Conservation (phyloP, 1,284 basidiomycete species). For the Meripilus lineatus region DNA sequence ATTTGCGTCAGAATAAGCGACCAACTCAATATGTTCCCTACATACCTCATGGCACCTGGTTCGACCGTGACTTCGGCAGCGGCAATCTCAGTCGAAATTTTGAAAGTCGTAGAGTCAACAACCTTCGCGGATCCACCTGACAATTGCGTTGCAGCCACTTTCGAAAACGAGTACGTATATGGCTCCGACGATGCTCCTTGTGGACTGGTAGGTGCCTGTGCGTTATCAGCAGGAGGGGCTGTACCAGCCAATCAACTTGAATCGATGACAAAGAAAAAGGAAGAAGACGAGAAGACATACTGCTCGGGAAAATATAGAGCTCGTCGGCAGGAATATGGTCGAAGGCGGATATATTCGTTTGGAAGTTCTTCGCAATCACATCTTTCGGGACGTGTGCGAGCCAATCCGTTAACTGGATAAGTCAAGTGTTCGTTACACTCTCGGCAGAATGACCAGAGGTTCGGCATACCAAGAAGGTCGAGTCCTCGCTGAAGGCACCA, state of each 20-base stretch:
- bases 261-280: conserved; percentile 1
- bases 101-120: conserved; percentile 47
- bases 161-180: conserved; percentile 51
- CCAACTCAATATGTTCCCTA: too few species aligned
- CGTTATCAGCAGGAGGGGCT: conserved; percentile 35
- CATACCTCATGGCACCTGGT: conserved; percentile 47
- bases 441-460: neutral
- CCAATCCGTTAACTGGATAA: conserved; percentile 27
- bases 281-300: conserved; percentile 13
- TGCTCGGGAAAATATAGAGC: conserved; percentile 34
- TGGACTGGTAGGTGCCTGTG: conserved; percentile 37
- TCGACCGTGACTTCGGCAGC: conserved; percentile 61
- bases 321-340: conserved; percentile 28
- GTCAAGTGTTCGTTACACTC: conserved; percentile 7
- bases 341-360: conserved; percentile 28
- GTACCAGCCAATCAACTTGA: conserved; percentile 9
- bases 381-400: conserved; percentile 39
- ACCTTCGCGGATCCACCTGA: conserved; percentile 58
- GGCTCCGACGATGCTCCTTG: conserved; percentile 48
- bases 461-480: conserved; percentile 32
- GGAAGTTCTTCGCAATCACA: conserved; percentile 41
- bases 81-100: conserved; percentile 49
- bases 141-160: conserved; percentile 42
- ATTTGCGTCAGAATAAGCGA: too few species aligned
- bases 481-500: conserved; percentile 37